These are phyloP conservation scores for Paecilomyces fulvus DNA, from an alignment of 2,329 filamentous ascomycete genomes.

Conservation along the genomic window DNA sequence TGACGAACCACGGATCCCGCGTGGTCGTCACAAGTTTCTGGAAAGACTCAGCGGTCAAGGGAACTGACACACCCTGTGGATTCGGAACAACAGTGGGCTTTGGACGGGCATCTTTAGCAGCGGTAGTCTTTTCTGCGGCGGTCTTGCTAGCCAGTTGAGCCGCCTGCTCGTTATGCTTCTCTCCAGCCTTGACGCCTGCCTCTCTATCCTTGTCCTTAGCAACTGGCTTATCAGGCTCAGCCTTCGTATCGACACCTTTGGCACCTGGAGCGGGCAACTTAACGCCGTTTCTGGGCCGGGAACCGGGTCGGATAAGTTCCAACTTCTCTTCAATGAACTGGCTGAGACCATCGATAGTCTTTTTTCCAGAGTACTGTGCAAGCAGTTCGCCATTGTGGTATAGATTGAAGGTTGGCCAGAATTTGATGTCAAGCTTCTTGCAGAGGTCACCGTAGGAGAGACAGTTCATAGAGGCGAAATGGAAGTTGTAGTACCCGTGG, in stretches of 20 bases:
- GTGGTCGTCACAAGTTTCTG: conserved; percentile 77
- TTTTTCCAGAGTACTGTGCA: conserved; percentile 57
- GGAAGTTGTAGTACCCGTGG: conserved; percentile 76
- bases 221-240: conserved; percentile 27
- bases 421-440: conserved; percentile 52
- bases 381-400: conserved; percentile 69
- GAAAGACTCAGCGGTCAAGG: conserved; percentile 77
- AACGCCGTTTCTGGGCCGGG: conserved; percentile 58
- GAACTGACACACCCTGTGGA: conserved; percentile 62
- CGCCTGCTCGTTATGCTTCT: conserved; percentile 34
- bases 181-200: conserved; percentile 29
- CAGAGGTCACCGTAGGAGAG: conserved; percentile 75
- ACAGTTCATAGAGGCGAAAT: conserved; percentile 81
- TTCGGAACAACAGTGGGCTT: conserved; percentile 58
- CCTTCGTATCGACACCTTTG: conserved; percentile 37
- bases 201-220: conserved; percentile 37
- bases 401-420: conserved; percentile 69
- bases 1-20: conserved; percentile 93
- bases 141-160: conserved; percentile 17
- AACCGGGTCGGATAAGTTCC: conserved; percentile 71
- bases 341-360: conserved; percentile 58
- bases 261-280: conserved; percentile 65
- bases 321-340: conserved; percentile 66
- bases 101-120: conserved; percentile 38
- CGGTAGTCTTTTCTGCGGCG: conserved; percentile 26